Evolutionary conservation across 2,329 filamentous ascomycete genomes (phyloP), one percentile per base, ranked within the genome.

Genomic region (Aspergillus phoenicis): DNA sequence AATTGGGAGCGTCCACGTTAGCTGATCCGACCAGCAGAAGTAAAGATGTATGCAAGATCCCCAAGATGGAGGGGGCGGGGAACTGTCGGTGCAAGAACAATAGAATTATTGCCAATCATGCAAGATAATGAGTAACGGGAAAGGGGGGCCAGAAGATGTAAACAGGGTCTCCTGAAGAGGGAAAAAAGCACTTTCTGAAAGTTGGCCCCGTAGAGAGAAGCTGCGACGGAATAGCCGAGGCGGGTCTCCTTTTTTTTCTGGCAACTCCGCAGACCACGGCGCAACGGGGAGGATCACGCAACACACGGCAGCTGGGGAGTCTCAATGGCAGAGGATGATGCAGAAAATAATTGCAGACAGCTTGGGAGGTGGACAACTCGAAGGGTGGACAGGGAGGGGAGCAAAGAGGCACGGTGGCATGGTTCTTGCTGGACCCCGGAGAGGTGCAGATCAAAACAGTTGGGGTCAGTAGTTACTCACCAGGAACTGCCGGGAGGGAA

Each of bases 1-100:
- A 64, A 64, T 61, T 58, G 58, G 60, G 48, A 55, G 49, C 39
- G 47, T 60, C 57, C 62, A 62, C 62, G 60, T 64, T 62, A 64
- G 62, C 53, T 49, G 39, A 39, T 28, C 26, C 39, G 43, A 39
- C 39, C 11, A 47, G 30, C 39, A 56, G 45, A 56, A 56, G 30
- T 22, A 56, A 56, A 56, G 52, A 24, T n/a, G 52, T 24, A 43
- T 39, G 47, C 47, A 28, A 51, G 15, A 33, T 45, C 52, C 30
- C 57, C 45, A 43, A 41, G 48, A 38, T 17, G 48, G 52, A 52
- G 38, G 20, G 52, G 43, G 48, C 22, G 41, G 54, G 30, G 52
- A 39, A 38, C 41, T 26, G 49, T 49, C 17, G 41, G 11, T 20
- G 53, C 26, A 8, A 56, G 39, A 47, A 5, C 33, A 36, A 36